Evolutionary conservation across 768 basidiomycete genomes (phyloP), one percentile per base, ranked within the genome.

Genomic region (Boletus barrowsii): DNA sequence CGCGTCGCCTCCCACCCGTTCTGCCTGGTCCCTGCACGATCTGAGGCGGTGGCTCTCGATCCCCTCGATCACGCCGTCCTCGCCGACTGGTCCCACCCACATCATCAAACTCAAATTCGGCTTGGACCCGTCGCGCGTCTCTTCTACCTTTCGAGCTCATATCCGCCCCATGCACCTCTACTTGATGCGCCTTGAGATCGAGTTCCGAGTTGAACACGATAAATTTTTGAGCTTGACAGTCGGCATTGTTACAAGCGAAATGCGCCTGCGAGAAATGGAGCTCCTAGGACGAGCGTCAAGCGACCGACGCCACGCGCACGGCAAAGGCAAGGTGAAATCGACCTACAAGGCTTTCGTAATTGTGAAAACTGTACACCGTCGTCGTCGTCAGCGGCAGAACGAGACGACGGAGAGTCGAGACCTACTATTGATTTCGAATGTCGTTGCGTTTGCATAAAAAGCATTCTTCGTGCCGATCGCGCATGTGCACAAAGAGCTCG

Each of bases 391-490:
- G 49, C 17, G 41, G 52, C 40, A 41, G 36, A 2, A 9, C 29
- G 5, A 20, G 45, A 18, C 10, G 56, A 24, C 15, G 37, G 55
- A n/a, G 42, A 56, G 11, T 9, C 7, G n/a, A 55, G 14, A 80
- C 93, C 65, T 63, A 97, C 93, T 97, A 94, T 73, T 93, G 84
- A 69, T 94, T 84, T 59, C 81, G 76, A 39, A 90, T 62, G 8
- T 87, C 93, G 52, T 87, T 81, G 29, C 88, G 80, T 67, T 92
- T 93, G 71, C 97, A 99, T 14, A 99, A 70, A 61, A 97, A 97
- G 68, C 96, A 98, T 64, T 98, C 95, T 70, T 99, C 96, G 72
- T 99, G 96, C 46, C 76, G 78, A 65, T 94, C 87, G 48, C 95
- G 83, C 87, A 98, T 91, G 69, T 99, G 97, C 22, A 84, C 75